Conservation (phyloP, 2,329 filamentous ascomycete genomes). For the Aspergillus jensenii region DNA sequence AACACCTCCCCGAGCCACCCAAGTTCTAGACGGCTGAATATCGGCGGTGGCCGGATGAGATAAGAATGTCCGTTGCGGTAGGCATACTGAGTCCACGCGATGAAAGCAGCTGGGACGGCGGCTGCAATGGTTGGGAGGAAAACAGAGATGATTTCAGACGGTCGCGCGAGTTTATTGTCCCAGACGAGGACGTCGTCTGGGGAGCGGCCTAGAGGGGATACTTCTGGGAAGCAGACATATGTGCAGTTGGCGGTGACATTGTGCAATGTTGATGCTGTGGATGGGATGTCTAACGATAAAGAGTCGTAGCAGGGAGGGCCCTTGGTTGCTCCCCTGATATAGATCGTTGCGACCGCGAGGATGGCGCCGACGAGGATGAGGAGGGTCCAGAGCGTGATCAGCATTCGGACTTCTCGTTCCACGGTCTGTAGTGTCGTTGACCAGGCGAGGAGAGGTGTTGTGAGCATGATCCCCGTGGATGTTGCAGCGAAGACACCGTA, state of each 20-base stretch:
- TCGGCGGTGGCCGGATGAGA: neutral
- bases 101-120: neutral
- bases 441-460: neutral
- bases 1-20: neutral
- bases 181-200: neutral
- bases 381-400: neutral
- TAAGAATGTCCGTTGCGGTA: neutral
- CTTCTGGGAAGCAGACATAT: neutral
- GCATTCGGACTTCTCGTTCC: neutral
- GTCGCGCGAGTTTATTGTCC: neutral
- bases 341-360: neutral
- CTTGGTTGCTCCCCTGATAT: neutral
- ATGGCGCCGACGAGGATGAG: neutral
- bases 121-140: neutral
- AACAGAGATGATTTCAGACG: neutral
- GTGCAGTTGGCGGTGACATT: neutral
- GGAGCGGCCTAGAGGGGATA: neutral
- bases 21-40: neutral
- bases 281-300: neutral
- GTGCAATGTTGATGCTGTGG: neutral
- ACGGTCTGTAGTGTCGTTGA: neutral
- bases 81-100: neutral
- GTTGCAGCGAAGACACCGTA: slow-evolving; percentile 5
- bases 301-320: neutral
- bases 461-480: slow-evolving; percentile 3